Base-by-base conservation (phyloP, 2,329 filamentous ascomycete species). In the Fusarium sp. region DNA sequence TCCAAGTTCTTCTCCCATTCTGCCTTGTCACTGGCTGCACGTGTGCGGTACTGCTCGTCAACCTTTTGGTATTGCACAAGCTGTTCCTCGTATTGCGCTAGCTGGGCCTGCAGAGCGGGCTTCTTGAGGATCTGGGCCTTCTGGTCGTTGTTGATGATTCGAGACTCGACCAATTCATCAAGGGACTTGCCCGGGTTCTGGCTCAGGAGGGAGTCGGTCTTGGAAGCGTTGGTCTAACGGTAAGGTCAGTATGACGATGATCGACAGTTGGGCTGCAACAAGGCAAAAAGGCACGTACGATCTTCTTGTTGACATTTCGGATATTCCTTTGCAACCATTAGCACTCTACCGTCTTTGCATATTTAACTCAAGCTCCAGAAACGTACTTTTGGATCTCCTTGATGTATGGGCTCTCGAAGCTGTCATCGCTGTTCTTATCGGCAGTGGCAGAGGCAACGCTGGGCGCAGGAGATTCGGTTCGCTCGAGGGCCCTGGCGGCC, bases 281-380 rank as follows among this genome's bases (percentile, higher is more conserved):
- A 49, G 49, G 49, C 25, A 35, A 18, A 37, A 35, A 82, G 42
- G 54, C 62, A 86, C 93, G 85, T 85, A 97, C 94, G 79, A 98
- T 91, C 86, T 98, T 98, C 89, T 98, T 98, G 87, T 91, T 93
- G 79, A 96, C 86, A 83, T 96, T 97, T 80, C 96, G 95, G 78
- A 98, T 93, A 83, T 90, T 94, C 88, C 95, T 97, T 75, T 30
- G 10, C 16, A 19, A 13, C 25, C 33, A 58, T 81, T 64, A 81
- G 75, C 56, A 72, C 53, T 33, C 8, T 56, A 13, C 33, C 37
- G 43, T 25, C 8, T 19, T 52, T 43, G 40, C 11, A 21, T 38
- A n/a, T 37, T 47, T 11, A 25, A 16, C 21, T 16, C 52, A 40
- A 53, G 28, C 38, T 30, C 33, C 40, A 44, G 37, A 37, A 38